phyloP scores from a whole-genome alignment of 2,329 filamentous ascomycete species.

The Penicillium sumatraense region DNA sequence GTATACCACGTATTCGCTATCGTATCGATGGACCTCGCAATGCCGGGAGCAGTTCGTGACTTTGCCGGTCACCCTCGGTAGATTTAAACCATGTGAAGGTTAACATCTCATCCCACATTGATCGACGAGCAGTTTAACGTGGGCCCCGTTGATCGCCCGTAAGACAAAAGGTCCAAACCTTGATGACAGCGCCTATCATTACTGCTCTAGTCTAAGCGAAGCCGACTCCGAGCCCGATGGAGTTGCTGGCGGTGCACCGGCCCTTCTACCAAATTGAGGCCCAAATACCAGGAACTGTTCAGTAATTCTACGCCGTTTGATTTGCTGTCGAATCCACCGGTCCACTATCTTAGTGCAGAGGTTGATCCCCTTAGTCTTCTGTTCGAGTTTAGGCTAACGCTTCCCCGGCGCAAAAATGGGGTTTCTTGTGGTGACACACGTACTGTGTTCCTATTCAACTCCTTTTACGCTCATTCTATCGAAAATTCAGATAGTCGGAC shows the following conservation, averaged over 20 bases:
- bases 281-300: constrained; percentile 14
- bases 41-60: background rate
- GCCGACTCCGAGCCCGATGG: background rate
- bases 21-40: background rate
- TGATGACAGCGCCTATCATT: constrained; percentile 22
- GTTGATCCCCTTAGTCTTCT: background rate
- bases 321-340: background rate
- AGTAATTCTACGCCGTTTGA: constrained; percentile 11
- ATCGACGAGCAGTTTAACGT: constrained; percentile 1
- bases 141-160: constrained; percentile 1
- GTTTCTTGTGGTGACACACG: no score
- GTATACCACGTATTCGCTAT: constrained; percentile 13
- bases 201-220: constrained; percentile 25
- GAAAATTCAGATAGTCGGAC: no score
- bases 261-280: background rate
- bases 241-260: background rate
- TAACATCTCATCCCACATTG: constrained; percentile 1
- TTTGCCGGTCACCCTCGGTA: constrained; percentile 7
- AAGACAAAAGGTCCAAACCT: background rate
- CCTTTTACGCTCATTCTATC: no score
- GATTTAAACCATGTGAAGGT: constrained; percentile 2
- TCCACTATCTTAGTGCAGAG: background rate
- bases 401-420: no score
- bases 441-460: no score
- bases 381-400: no score